phyloP scores from a whole-genome alignment of 2,329 filamentous ascomycete genomes.

The Exophiala sp. region DNA sequence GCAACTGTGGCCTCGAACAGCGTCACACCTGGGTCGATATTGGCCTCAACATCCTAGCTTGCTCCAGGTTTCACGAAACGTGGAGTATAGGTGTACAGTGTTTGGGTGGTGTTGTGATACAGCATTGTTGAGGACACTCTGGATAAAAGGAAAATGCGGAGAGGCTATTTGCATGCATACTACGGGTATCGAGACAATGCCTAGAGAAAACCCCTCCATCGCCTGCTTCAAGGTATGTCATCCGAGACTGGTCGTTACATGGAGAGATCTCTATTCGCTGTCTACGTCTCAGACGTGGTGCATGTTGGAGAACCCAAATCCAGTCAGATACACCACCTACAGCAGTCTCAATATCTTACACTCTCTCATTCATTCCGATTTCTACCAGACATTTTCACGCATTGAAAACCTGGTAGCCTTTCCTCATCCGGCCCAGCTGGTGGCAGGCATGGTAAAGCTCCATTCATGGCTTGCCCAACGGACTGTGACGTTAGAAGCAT shows the following conservation, averaged over 20 bases:
- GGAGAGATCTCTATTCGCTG: too few species aligned
- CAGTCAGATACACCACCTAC: too few species aligned
- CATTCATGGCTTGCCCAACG: slow-evolving; percentile 19
- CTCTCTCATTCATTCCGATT: too few species aligned
- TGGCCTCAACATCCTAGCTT: slow-evolving; percentile 6
- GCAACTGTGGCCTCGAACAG: too few species aligned
- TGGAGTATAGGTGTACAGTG: neutral
- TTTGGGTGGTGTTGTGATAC: slow-evolving; percentile 15
- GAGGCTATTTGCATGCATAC: slow-evolving; percentile 10
- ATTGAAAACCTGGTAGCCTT: neutral
- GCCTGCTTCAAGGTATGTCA: neutral
- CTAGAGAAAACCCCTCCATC: neutral
- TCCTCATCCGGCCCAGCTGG: too few species aligned
- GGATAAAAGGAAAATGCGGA: slow-evolving; percentile 14
- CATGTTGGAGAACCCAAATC: too few species aligned
- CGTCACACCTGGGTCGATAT: neutral
- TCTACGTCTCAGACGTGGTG: too few species aligned
- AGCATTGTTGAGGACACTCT: slow-evolving; percentile 6
- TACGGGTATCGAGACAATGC: neutral
- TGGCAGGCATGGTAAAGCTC: too few species aligned
- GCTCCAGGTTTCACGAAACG: slow-evolving; percentile 17
- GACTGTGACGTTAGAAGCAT: slow-evolving; percentile 9
- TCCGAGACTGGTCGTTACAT: neutral
- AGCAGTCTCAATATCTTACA: too few species aligned
- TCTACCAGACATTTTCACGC: too few species aligned